phyloP scores from a whole-genome alignment of 2,329 filamentous ascomycete genomes.

The Trichothecium roseum region DNA sequence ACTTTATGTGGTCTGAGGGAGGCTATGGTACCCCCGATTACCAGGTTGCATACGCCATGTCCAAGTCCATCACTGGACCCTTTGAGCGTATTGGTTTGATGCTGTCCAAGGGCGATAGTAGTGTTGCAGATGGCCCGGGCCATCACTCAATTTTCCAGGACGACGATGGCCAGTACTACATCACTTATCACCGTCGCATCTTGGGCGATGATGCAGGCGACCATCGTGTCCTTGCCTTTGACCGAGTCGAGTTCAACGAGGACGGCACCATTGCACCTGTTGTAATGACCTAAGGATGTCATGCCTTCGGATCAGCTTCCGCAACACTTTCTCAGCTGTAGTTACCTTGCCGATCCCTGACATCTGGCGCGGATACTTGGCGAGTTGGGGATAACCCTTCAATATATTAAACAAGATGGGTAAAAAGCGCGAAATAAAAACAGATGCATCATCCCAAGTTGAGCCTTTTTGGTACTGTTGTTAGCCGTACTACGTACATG shows the following conservation, averaged over 20 bases:
- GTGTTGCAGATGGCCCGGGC: constrained; percentile 6
- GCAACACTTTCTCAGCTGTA: too few species aligned
- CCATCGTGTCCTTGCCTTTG: constrained; percentile 5
- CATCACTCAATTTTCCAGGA: constrained; percentile 7
- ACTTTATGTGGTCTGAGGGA: constrained; percentile 8
- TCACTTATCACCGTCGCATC: constrained; percentile 6
- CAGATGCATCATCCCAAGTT: too few species aligned
- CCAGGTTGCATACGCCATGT: constrained; percentile 6
- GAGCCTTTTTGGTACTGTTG: too few species aligned
- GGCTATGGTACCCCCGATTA: constrained; percentile 6
- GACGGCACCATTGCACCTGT: constrained; percentile 6
- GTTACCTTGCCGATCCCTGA: too few species aligned
- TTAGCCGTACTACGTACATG: too few species aligned
- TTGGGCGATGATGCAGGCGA: constrained; percentile 6
- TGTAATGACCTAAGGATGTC: constrained; percentile 3
- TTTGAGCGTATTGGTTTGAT: constrained; percentile 4
- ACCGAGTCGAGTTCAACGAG: constrained; percentile 3
- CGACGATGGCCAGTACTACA: constrained; percentile 6
- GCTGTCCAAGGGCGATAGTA: constrained; percentile 4
- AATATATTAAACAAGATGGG: too few species aligned
- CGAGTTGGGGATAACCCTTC: too few species aligned
- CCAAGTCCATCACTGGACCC: constrained; percentile 3
- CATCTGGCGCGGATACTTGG: too few species aligned
- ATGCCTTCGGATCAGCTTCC: too few species aligned
- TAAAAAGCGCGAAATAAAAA: too few species aligned